Percentiles rank a stretch among this genome's conserved stretches.
These are phyloP conservation scores for Aureobasidium sp. DNA, from an alignment of 2,329 filamentous ascomycete species.

Conservation along the genomic window DNA sequence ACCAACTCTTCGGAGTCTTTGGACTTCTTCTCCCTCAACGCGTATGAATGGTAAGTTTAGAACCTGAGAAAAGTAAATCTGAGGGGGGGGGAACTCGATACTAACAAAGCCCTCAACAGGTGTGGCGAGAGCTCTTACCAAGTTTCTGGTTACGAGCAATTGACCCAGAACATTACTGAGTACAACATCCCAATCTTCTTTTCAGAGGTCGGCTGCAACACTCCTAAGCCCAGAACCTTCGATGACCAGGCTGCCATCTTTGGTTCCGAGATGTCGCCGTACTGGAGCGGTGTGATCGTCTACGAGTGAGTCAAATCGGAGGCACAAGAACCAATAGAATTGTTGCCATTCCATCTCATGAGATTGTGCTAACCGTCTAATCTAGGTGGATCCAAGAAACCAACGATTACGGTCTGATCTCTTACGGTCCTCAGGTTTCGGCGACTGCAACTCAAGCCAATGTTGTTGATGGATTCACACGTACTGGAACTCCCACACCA, in stretches of 20 bases:
- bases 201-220: conserved; percentile 81
- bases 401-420: conserved; percentile 76
- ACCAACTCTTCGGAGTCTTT: conserved; percentile 60
- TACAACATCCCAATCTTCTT: conserved; percentile 86
- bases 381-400: conserved; percentile 67
- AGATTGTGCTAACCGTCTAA: too few relatives aligned
- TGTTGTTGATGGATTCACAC: conserved; percentile 60
- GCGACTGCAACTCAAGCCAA: conserved; percentile 34
- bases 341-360: too few relatives aligned
- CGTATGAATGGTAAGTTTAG: conserved; percentile 54
- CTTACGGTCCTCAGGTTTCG: conserved; percentile 58
- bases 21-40: conserved; percentile 82
- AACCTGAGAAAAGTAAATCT: too few relatives aligned
- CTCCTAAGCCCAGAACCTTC: conserved; percentile 54
- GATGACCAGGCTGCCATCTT: conserved; percentile 72
- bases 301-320: conserved; percentile 50
- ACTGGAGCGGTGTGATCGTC: conserved; percentile 70
- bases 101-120: conserved; percentile 40
- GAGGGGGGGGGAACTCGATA: not conserved
- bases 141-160: conserved; percentile 60
- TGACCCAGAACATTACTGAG: conserved; percentile 58
- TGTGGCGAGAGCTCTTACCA: conserved; percentile 46
- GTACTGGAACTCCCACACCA: conserved; percentile 66
- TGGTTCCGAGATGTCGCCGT: conserved; percentile 62
- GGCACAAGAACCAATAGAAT: too few relatives aligned